Conservation (phyloP, 352 stramenopile genomes). For the Phytophthora quininea region DNA sequence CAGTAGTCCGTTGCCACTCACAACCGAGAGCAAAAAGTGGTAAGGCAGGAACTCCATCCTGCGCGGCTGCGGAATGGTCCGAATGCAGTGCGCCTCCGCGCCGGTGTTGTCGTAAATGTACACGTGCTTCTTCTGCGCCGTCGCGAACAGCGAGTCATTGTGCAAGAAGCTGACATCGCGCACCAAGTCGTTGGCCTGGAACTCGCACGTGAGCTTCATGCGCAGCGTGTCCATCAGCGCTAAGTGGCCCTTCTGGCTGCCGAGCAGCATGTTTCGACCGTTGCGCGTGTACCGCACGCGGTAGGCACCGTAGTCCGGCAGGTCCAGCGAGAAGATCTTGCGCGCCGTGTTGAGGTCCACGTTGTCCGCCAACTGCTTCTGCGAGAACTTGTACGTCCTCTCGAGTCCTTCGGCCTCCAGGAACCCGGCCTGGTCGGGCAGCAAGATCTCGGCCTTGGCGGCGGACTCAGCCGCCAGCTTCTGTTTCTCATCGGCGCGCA, state of each 20-base stretch:
- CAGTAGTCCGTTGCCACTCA: slow-evolving; percentile 90
- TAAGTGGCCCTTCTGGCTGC: slow-evolving; percentile 94
- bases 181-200: slow-evolving; percentile 94
- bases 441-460: slow-evolving; percentile 91
- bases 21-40: slow-evolving; percentile 97
- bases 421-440: slow-evolving; percentile 83
- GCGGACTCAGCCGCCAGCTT: slow-evolving; percentile 85
- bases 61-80: slow-evolving; percentile 91
- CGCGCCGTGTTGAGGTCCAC: slow-evolving; percentile 94
- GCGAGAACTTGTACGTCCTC: slow-evolving; percentile 95
- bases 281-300: slow-evolving; percentile 95
- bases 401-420: slow-evolving; percentile 97
- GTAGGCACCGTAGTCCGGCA: slow-evolving; percentile 95
- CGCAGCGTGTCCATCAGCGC: slow-evolving; percentile 94
- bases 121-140: slow-evolving; percentile 97
- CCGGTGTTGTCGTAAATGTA: slow-evolving; percentile 99
- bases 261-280: slow-evolving; percentile 94
- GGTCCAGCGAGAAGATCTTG: slow-evolving; percentile 96
- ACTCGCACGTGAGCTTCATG: slow-evolving; percentile 93
- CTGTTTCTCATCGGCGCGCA: slow-evolving; percentile 78
- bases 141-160: slow-evolving; percentile 97
- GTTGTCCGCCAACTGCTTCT: slow-evolving; percentile 84
- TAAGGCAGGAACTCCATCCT: slow-evolving; percentile 98
- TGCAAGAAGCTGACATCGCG: slow-evolving; percentile 97
- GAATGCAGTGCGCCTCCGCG: slow-evolving; percentile 96